Percentiles rank a stretch among this genome's conserved stretches.
Conservation (phyloP, 805 yeast genomes). For the Cyberlindnera subsufficiens region DNA sequence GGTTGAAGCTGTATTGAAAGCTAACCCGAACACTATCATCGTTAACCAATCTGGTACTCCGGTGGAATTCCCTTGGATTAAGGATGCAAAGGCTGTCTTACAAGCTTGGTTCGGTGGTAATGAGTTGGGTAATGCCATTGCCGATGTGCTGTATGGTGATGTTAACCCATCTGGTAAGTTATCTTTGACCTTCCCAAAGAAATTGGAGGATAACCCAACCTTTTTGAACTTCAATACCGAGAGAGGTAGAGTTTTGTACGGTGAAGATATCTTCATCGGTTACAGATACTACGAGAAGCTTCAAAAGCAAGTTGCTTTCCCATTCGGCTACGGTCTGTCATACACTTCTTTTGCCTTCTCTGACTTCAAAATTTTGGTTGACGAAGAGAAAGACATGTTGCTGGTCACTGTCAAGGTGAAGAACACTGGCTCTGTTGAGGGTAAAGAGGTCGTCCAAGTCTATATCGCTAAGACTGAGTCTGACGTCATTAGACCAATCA, state of each 20-base stretch:
- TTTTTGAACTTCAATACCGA: constrained; percentile 45
- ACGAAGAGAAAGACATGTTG: constrained; percentile 22
- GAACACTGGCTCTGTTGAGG: constrained; percentile 43
- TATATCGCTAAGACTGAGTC: constrained; percentile 36
- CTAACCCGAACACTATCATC: constrained; percentile 45
- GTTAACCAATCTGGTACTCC: constrained; percentile 63
- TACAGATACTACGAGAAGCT: constrained; percentile 54
- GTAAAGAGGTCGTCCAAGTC: constrained; percentile 52
- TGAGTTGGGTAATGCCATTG: constrained; percentile 54
- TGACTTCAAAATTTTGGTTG: constrained; percentile 29
- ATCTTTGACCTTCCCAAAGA: constrained; percentile 48
- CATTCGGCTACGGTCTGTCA: constrained; percentile 61
- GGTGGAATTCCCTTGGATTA: constrained; percentile 50
- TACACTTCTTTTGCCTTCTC: constrained; percentile 44
- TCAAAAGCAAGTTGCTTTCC: constrained; percentile 42
- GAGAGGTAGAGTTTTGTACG: constrained; percentile 50
- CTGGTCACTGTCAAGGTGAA: constrained; percentile 33
- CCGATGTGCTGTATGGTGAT: constrained; percentile 57
- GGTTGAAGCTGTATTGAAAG: constrained; percentile 39
- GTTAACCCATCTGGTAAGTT: constrained; percentile 56
- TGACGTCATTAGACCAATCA: constrained; percentile 42
- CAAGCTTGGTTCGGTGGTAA: constrained; percentile 59
- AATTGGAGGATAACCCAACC: constrained; percentile 49
- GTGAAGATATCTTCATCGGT: constrained; percentile 64
- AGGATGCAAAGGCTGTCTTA: constrained; percentile 36